These are phyloP conservation scores for Aspergillus funiculosus DNA, from an alignment of 495 filamentous ascomycete genomes.

Conservation along the genomic window DNA sequence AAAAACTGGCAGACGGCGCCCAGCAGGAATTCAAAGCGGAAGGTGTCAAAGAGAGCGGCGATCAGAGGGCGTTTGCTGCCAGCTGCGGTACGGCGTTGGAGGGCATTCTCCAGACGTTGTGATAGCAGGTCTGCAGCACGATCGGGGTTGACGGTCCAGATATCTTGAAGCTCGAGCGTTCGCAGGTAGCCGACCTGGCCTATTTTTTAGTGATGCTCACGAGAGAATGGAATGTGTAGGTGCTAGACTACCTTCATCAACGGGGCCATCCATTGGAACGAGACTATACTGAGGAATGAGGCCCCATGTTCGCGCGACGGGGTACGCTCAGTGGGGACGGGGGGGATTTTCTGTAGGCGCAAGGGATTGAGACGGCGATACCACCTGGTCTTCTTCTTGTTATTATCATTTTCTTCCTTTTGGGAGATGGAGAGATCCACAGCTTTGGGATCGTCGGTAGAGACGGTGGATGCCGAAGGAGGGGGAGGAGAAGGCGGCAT, in stretches of 20 bases:
- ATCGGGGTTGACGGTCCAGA: constrained; percentile 81
- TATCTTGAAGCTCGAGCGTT: constrained; percentile 73
- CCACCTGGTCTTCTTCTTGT: constrained; percentile 43
- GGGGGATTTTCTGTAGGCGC: constrained; percentile 44
- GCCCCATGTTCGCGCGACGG: constrained; percentile 50
- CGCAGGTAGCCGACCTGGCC: constrained; percentile 67
- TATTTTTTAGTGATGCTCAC: background rate
- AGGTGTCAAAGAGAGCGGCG: constrained; percentile 81
- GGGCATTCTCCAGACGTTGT: constrained; percentile 55
- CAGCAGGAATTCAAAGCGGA: constrained; percentile 76
- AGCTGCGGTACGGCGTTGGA: constrained; percentile 57
- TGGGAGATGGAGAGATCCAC: constrained; percentile 10
- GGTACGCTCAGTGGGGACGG: constrained; percentile 46
- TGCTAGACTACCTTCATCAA: constrained; percentile 43
- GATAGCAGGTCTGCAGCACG: constrained; percentile 65
- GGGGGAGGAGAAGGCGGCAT: no score
- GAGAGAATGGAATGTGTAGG: background rate
- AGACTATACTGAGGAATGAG: constrained; percentile 46
- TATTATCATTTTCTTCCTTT: no score
- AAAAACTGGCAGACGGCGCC: constrained; percentile 72
- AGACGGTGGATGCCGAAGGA: background rate
- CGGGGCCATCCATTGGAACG: constrained; percentile 58
- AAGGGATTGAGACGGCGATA: constrained; percentile 51
- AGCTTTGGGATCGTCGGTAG: constrained; percentile 20
- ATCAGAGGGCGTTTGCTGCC: constrained; percentile 71